Evolutionary conservation across 2,329 filamentous ascomycete species (phyloP).

Genomic region (Leptographium wingfieldii): DNA sequence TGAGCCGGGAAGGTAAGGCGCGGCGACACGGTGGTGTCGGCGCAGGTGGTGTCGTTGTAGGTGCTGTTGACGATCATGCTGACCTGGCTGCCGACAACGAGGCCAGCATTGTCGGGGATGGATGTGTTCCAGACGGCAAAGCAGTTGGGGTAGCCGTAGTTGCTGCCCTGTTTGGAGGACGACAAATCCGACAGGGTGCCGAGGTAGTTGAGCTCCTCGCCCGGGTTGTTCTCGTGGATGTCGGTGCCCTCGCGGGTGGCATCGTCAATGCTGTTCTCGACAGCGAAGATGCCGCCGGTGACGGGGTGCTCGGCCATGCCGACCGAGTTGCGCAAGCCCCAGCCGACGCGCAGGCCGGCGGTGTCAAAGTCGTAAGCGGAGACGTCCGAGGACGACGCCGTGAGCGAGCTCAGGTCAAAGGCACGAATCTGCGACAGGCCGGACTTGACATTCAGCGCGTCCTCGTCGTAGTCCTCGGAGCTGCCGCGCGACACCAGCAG

Average conservation of each 20-base stretch:
- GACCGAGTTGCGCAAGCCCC: constrained; percentile 59
- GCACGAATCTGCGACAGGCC: constrained; percentile 58
- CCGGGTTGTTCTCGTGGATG: constrained; percentile 54
- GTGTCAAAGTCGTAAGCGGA: constrained; percentile 31
- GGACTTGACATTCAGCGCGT: constrained; percentile 34
- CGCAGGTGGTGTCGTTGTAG: constrained; percentile 32
- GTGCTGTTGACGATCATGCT: constrained; percentile 20
- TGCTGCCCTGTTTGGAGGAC: constrained; percentile 25
- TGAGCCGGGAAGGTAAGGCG: constrained; percentile 50
- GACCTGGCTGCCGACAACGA: constrained; percentile 39
- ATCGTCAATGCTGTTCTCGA: constrained; percentile 21
- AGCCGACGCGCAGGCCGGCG: constrained; percentile 36
- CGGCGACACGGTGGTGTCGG: constrained; percentile 38
- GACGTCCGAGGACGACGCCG: background rate
- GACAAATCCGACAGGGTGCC: constrained; percentile 37
- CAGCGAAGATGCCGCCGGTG: constrained; percentile 16
- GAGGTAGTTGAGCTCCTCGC: constrained; percentile 60
- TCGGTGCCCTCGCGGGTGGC: constrained; percentile 39
- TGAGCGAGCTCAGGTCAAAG: constrained; percentile 26
- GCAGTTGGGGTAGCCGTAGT: constrained; percentile 62
- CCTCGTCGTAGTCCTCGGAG: constrained; percentile 46
- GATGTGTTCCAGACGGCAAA: constrained; percentile 51
- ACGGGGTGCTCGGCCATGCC: constrained; percentile 42
- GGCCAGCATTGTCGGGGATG: constrained; percentile 26
- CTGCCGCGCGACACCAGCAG: constrained; percentile 57